Conservation (phyloP, 139 green algal genomes). For the Mychonastes homosphaera region DNA sequence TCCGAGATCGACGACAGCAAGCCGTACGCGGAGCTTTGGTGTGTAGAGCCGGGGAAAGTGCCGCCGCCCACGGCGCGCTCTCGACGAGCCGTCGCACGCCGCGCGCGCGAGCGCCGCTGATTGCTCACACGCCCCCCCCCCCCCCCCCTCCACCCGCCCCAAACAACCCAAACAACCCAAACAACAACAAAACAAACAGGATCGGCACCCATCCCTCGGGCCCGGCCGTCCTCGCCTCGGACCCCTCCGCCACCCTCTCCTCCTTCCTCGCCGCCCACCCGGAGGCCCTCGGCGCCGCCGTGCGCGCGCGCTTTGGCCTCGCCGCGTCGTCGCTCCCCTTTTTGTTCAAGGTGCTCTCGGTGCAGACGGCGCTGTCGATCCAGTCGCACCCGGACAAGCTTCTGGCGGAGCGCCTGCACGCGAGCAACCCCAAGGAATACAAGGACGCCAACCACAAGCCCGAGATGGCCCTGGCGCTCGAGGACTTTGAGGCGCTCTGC, state of each 20-base stretch:
- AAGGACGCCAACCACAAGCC: conserved; percentile 98
- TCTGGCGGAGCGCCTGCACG: conserved; percentile 80
- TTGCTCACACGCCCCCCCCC: background rate
- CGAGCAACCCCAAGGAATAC: conserved; percentile 70
- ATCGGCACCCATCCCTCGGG: conserved; percentile 92
- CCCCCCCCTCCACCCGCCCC: background rate
- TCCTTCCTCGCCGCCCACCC: conserved; percentile 56
- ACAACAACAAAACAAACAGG: conserved; percentile 31
- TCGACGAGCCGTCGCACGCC: background rate
- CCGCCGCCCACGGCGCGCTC: background rate
- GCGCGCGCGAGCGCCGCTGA: background rate
- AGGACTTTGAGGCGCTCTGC: conserved; percentile 86
- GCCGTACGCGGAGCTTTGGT: conserved; percentile 94
- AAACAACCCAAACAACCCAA: background rate
- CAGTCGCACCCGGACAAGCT: conserved; percentile 96
- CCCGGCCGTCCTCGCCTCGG: conserved; percentile 49
- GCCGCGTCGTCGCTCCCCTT: conserved; percentile 79
- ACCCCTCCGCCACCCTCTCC: conserved; percentile 37
- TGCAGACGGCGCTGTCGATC: conserved; percentile 91
- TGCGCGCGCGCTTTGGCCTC: conserved; percentile 55
- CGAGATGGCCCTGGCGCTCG: conserved; percentile 92
- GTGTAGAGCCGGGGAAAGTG: conserved; percentile 3
- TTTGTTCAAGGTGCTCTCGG: conserved; percentile 95
- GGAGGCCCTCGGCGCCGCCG: conserved; percentile 48
- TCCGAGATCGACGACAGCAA: conserved; percentile 43